Conservation (phyloP, 78 protist genomes). For the Cavenderia fasciculata region DNA sequence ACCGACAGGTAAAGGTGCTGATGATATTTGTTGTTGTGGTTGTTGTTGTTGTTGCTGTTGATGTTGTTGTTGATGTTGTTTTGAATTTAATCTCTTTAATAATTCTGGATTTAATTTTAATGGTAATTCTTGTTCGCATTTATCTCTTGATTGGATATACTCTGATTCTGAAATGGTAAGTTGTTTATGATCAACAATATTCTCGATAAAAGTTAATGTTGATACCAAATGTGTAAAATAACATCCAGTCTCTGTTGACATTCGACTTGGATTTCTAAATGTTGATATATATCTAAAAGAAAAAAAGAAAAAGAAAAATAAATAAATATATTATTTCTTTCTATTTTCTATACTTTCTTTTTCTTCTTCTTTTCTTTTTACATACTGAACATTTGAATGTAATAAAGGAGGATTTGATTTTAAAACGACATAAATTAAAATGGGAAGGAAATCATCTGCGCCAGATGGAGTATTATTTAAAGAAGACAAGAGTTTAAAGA, state of each 20-base stretch:
- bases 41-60: background rate
- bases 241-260: constrained; percentile 75
- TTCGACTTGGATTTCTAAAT: constrained; percentile 60
- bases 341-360: no score
- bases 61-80: constrained; percentile 7
- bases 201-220: constrained; percentile 74
- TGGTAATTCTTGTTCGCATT: constrained; percentile 48
- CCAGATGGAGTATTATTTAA: constrained; percentile 66
- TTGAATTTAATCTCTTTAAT: constrained; percentile 37
- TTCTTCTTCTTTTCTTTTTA: no score
- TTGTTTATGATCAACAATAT: background rate
- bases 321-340: no score
- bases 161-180: constrained; percentile 32
- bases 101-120: constrained; percentile 30
- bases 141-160: constrained; percentile 24
- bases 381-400: constrained; percentile 68
- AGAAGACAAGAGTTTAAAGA: constrained; percentile 10
- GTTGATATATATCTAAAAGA: constrained; percentile 23
- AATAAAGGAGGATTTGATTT: constrained; percentile 83
- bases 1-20: background rate
- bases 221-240: constrained; percentile 83
- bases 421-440: constrained; percentile 85
- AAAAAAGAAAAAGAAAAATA: no score
- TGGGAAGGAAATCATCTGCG: constrained; percentile 91
- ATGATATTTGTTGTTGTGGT: background rate